Base-by-base conservation (phyloP, 1,139 yeast species). In the Scheffersomyces segobiensis region DNA sequence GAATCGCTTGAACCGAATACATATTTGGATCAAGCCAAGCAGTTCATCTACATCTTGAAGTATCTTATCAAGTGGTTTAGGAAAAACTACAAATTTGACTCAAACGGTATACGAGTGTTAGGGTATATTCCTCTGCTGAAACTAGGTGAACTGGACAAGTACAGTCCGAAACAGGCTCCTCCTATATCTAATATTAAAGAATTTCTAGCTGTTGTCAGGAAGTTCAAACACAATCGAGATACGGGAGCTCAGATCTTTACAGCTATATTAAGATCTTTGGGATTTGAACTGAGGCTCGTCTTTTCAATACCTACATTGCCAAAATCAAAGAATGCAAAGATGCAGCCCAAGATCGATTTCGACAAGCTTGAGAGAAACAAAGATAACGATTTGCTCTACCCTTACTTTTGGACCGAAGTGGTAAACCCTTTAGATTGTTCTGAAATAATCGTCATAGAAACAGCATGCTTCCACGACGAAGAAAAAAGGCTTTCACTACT, bases 371-470 rank as follows among this genome's bases (percentile, higher is more conserved):
- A 59, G 7, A 57, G 66, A 5, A 77, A 74, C 53, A 71, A 70
- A 51, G 82, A 78, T 55, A 69, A 71, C 58, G 82, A 78, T 60
- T 61, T 77, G 17, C 61, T 78, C 6, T 77, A 73, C 57, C 82
- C 82, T 0, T 77, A 77, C 59, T 77, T 67, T 59, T 78, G 82
- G 82, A 76, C 80, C 10, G 82, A 78, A 60, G 55, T 77, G 3
- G 63, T 78, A 2, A 76, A 77, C 57, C 81, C 82, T 0, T 46
- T 73, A 3, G 62, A 77, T 55, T 60, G 60, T 1, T 56, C 63
- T 2, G 77, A 77, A 57, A 46, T 78, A 0, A 60, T 75, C 17
- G 62, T 76, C 0, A 48, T 78, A 3, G 82, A 78, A 57, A 64
- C 75, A 2, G 68, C 71, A 50, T 68, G 76, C 39, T 77, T 77